phyloP scores from a whole-genome alignment of 2,329 filamentous ascomycete species.

The Diaporthe batatas region DNA sequence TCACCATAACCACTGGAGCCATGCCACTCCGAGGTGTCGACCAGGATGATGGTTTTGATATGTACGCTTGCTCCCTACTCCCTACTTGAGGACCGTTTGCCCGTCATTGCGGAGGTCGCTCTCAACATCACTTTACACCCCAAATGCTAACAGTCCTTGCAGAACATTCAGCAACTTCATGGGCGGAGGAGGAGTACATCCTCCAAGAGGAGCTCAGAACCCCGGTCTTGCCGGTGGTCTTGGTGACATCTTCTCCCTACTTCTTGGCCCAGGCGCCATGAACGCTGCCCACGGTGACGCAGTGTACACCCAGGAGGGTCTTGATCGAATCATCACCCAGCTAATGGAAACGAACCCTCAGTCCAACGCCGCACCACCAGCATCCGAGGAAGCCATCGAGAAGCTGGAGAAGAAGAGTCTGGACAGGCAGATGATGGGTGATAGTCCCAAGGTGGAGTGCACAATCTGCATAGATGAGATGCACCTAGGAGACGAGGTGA shows the following conservation, averaged over 20 bases:
- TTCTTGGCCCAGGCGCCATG: constrained; percentile 63
- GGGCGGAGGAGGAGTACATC: constrained; percentile 49
- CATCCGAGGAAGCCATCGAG: constrained; percentile 79
- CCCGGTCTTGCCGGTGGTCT: constrained; percentile 56
- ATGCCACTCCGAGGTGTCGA: constrained; percentile 50
- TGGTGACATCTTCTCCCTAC: constrained; percentile 64
- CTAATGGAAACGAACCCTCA: constrained; percentile 87
- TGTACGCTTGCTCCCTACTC: constrained; percentile 60
- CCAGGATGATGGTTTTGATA: constrained; percentile 62
- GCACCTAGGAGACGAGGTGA: constrained; percentile 78
- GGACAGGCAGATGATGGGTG: constrained; percentile 76
- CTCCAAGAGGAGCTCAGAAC: constrained; percentile 45
- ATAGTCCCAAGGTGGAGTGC: constrained; percentile 81
- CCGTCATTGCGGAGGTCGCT: constrained; percentile 40
- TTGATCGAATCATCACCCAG: constrained; percentile 88
- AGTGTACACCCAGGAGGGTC: constrained; percentile 89
- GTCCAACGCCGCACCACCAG: constrained; percentile 85
- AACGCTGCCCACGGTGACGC: constrained; percentile 77
- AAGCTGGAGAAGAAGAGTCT: constrained; percentile 79
- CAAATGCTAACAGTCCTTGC: constrained; percentile 50
- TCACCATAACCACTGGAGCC: constrained; percentile 41
- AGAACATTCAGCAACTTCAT: constrained; percentile 64
- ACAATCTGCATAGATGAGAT: constrained; percentile 95
- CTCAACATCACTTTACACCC: constrained; percentile 39
- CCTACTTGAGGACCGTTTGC: constrained; percentile 21